Conservation (phyloP, 768 basidiomycete genomes). For the Kwoniella dejecticola region DNA sequence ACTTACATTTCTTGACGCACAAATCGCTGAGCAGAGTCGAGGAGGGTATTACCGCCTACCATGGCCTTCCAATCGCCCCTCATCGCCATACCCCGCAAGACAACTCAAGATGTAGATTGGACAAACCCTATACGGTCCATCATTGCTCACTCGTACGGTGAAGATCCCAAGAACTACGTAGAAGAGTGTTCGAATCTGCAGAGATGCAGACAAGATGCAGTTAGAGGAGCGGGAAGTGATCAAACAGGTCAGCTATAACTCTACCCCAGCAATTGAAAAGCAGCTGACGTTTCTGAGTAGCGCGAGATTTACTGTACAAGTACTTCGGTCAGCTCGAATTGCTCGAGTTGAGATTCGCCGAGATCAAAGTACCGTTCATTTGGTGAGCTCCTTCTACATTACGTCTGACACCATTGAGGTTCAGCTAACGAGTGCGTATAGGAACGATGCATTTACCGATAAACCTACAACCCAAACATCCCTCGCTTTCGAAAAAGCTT, state of each 20-base stretch:
- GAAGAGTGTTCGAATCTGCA: constrained; percentile 82
- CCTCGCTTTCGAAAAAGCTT: constrained; percentile 97
- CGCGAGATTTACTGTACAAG: constrained; percentile 92
- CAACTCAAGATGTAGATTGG: constrained; percentile 97
- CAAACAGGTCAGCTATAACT: constrained; percentile 67
- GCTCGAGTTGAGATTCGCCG: constrained; percentile 92
- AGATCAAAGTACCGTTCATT: constrained; percentile 91
- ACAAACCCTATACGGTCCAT: constrained; percentile 79
- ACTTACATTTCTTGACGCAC: too few species aligned
- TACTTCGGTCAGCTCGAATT: constrained; percentile 99
- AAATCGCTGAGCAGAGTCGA: too few species aligned
- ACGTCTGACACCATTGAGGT: too few species aligned
- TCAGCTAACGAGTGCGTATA: too few species aligned
- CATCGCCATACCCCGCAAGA: constrained; percentile 89
- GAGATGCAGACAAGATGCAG: constrained; percentile 91
- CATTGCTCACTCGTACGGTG: constrained; percentile 89
- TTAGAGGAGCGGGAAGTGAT: constrained; percentile 93
- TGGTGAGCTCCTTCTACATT: constrained; percentile 64
- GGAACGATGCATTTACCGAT: constrained; percentile 91
- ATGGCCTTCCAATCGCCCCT: constrained; percentile 63
- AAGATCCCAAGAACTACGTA: constrained; percentile 84
- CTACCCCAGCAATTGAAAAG: not conserved
- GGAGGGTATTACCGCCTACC: constrained; percentile 5
- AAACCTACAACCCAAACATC: constrained; percentile 94
- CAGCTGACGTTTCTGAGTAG: constrained; percentile 56